These are phyloP conservation scores for Talaromyces wortmannii DNA, from an alignment of 495 filamentous ascomycete genomes.

Conservation along the genomic window DNA sequence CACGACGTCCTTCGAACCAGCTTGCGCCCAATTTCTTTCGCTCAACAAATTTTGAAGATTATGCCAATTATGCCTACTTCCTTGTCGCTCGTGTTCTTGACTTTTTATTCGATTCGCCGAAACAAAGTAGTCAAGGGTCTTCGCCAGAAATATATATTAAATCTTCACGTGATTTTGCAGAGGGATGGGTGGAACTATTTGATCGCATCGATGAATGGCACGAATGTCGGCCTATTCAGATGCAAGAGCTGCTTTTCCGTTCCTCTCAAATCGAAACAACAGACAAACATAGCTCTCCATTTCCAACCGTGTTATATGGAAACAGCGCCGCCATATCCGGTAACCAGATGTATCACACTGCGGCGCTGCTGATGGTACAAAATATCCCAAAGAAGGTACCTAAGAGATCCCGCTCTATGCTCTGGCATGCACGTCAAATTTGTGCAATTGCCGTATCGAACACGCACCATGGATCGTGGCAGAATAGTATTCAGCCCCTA, in stretches of 20 bases:
- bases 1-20: too few relatives aligned
- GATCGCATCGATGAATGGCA: constrained; percentile 30
- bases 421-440: constrained; percentile 41
- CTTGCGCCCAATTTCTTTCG: too few relatives aligned
- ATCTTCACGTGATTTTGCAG: not conserved
- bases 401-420: constrained; percentile 16
- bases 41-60: too few relatives aligned
- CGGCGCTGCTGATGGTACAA: constrained; percentile 29
- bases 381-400: constrained; percentile 24
- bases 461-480: constrained; percentile 31
- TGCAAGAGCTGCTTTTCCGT: constrained; percentile 11
- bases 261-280: not conserved
- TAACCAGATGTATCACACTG: constrained; percentile 38
- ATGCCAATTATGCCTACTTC: not conserved
- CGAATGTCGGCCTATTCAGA: constrained; percentile 28
- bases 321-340: constrained; percentile 35
- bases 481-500: constrained; percentile 39
- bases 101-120: not conserved
- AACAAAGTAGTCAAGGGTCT: not conserved
- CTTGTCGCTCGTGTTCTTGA: not conserved
- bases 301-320: constrained; percentile 21
- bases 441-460: constrained; percentile 34
- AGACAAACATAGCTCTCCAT: too few relatives aligned
- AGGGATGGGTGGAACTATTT: constrained; percentile 26
- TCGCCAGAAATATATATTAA: not conserved